These are phyloP conservation scores for Hyphopichia fennica DNA, from an alignment of 1,139 yeast species.

Conservation along the genomic window DNA sequence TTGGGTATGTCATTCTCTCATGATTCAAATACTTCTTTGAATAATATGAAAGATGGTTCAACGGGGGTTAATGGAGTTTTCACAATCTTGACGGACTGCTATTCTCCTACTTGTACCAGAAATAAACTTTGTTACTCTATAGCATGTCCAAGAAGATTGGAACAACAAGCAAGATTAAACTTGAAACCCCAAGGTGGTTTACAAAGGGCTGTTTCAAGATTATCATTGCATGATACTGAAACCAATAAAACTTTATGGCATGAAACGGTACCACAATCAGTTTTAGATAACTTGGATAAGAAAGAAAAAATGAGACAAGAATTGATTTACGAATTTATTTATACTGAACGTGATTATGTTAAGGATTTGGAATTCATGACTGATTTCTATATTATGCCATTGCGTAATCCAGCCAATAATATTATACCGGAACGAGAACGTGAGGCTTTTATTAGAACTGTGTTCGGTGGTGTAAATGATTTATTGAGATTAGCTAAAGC, in stretches of 20 bases:
- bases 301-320: slow-evolving; percentile 92
- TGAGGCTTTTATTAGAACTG: slow-evolving; percentile 87
- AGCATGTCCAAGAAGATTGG: slow-evolving; percentile 95
- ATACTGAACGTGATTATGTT: slow-evolving; percentile 93
- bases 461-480: slow-evolving; percentile 87
- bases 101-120: slow-evolving; percentile 93
- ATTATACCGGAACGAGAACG: slow-evolving; percentile 87
- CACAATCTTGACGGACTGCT: slow-evolving; percentile 88
- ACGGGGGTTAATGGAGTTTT: slow-evolving; percentile 83
- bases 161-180: slow-evolving; percentile 91
- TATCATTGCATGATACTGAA: slow-evolving; percentile 75
- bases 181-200: slow-evolving; percentile 89
- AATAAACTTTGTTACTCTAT: slow-evolving; percentile 88
- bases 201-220: slow-evolving; percentile 76
- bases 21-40: slow-evolving; percentile 4
- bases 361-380: slow-evolving; percentile 91
- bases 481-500: slow-evolving; percentile 80
- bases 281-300: slow-evolving; percentile 78
- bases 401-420: slow-evolving; percentile 69
- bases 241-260: slow-evolving; percentile 92
- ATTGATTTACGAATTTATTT: slow-evolving; percentile 88
- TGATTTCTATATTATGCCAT: slow-evolving; percentile 91
- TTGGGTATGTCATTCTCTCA: background rate
- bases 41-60: slow-evolving; percentile 8
- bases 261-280: slow-evolving; percentile 80